A percentile compares a stretch with the other conserved stretches of the same genome.
Conservation (phyloP, 2,329 filamentous ascomycete genomes). For the Aspergillus luchuensis region DNA sequence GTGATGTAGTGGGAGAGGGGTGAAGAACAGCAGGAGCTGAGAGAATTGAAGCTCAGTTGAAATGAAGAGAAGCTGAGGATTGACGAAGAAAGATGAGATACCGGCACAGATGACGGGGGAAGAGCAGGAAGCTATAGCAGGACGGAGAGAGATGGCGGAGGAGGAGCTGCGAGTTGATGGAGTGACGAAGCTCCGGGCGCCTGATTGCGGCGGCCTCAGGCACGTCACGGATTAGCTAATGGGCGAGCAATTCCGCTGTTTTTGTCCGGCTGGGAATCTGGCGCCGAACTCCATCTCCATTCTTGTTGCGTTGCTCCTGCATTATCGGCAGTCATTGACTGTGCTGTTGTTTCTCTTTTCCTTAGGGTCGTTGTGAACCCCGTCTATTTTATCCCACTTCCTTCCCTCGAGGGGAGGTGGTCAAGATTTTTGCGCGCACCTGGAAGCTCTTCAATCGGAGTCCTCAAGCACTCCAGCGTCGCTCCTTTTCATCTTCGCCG, state of each 20-base stretch:
- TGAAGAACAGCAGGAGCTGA: background rate
- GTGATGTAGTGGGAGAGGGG: slow-evolving; percentile 24
- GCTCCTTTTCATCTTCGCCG: slow-evolving; percentile 44
- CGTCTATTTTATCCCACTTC: slow-evolving; percentile 14
- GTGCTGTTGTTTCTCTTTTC: slow-evolving; percentile 2
- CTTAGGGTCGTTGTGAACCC: slow-evolving; percentile 14
- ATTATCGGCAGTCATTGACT: background rate
- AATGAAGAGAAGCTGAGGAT: background rate
- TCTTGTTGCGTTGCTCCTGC: slow-evolving; percentile 2
- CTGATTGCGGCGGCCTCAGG: slow-evolving; percentile 32
- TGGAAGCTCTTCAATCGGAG: slow-evolving; percentile 46
- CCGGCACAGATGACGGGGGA: background rate
- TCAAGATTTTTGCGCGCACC: slow-evolving; percentile 50
- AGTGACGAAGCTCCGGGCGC: slow-evolving; percentile 49
- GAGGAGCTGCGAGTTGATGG: slow-evolving; percentile 33
- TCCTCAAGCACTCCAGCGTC: slow-evolving; percentile 45
- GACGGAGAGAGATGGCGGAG: slow-evolving; percentile 33
- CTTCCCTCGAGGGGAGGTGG: slow-evolving; percentile 30
- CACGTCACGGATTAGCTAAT: slow-evolving; percentile 11
- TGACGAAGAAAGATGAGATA: slow-evolving; percentile 2
- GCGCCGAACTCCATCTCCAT: background rate
- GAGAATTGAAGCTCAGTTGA: background rate
- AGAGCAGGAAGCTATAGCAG: background rate
- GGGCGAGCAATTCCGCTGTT: slow-evolving; percentile 22
- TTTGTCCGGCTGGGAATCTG: slow-evolving; percentile 18